Percentiles rank a stretch among this genome's conserved stretches.
Evolutionary conservation across 768 basidiomycete species (phyloP).

Genomic region (Auriscalpium vulgare): DNA sequence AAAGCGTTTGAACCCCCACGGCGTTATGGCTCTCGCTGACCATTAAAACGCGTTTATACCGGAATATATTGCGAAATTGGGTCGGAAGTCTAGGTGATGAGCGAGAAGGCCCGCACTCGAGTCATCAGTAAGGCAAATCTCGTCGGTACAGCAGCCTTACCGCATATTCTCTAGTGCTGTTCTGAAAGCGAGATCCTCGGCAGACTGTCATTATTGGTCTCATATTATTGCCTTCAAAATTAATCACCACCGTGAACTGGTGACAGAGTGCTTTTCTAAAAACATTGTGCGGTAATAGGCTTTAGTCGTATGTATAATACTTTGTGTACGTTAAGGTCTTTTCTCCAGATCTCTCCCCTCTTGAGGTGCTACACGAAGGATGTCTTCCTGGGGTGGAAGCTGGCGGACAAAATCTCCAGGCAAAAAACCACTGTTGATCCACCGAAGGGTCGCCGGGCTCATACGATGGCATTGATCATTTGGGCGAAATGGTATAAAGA

Average conservation of each 20-base stretch:
- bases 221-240: slow-evolving; percentile 15
- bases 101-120: slow-evolving; percentile 14
- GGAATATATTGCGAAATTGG: slow-evolving; percentile 25
- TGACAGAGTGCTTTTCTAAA: slow-evolving; percentile 16
- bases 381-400: slow-evolving; percentile 21
- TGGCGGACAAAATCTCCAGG: slow-evolving; percentile 41
- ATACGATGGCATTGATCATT: slow-evolving; percentile 14
- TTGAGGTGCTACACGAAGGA: slow-evolving; percentile 11
- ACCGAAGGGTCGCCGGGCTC: slow-evolving; percentile 23
- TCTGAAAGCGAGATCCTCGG: slow-evolving; percentile 21
- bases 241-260: slow-evolving; percentile 12
- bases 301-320: not conserved
- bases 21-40: slow-evolving; percentile 31
- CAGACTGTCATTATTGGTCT: slow-evolving; percentile 6
- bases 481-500: slow-evolving; percentile 20
- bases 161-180: slow-evolving; percentile 29
- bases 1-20: slow-evolving; percentile 23
- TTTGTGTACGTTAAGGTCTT: too few relatives aligned
- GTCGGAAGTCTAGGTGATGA: slow-evolving; percentile 3
- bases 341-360: too few relatives aligned
- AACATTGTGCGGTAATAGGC: not conserved
- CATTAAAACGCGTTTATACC: slow-evolving; percentile 31
- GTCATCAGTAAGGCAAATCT: slow-evolving; percentile 29
- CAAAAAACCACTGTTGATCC: slow-evolving; percentile 34
- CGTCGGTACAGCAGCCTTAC: slow-evolving; percentile 29